phyloP scores from a whole-genome alignment of 2,329 filamentous ascomycete genomes.

The Aspergillus caelatus region DNA sequence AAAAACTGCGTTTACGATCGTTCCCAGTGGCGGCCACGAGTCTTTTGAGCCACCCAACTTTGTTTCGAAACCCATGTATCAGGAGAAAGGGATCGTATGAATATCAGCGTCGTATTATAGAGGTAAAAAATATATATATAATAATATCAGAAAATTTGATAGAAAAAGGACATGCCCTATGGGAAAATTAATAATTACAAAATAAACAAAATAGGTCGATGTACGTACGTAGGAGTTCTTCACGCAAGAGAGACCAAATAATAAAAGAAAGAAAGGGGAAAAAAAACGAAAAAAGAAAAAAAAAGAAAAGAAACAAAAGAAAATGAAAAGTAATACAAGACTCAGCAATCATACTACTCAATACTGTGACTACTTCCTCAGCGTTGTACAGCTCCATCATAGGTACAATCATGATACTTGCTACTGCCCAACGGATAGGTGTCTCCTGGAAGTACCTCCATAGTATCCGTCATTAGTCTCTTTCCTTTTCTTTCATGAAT shows the following conservation, averaged over 20 bases:
- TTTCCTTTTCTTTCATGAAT: slow-evolving; percentile 1
- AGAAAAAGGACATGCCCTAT: background rate
- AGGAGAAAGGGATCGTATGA: slow-evolving; percentile 3
- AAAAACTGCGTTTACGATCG: slow-evolving; percentile 10
- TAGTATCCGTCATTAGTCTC: background rate
- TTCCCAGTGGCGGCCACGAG: slow-evolving; percentile 29
- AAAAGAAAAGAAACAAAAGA: background rate
- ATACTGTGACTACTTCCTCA: background rate
- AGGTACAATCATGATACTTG: background rate
- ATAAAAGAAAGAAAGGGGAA: background rate
- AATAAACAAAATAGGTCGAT: background rate
- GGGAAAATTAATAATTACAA: background rate
- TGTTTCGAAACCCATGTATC: slow-evolving; percentile 15
- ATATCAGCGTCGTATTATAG: background rate
- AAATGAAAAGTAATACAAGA: background rate
- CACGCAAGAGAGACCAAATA: too few species aligned
- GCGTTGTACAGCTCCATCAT: background rate
- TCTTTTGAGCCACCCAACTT: slow-evolving; percentile 21
- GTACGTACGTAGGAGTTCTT: background rate
- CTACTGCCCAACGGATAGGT: background rate
- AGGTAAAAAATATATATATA: background rate
- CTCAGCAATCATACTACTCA: background rate
- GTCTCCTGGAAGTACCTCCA: background rate
- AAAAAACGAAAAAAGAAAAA: background rate
- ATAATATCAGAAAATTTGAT: background rate